Evolutionary conservation across 2,329 filamentous ascomycete genomes (phyloP), one percentile per base, ranked within the genome.

Genomic region (Raffaelea deltoideospora): DNA sequence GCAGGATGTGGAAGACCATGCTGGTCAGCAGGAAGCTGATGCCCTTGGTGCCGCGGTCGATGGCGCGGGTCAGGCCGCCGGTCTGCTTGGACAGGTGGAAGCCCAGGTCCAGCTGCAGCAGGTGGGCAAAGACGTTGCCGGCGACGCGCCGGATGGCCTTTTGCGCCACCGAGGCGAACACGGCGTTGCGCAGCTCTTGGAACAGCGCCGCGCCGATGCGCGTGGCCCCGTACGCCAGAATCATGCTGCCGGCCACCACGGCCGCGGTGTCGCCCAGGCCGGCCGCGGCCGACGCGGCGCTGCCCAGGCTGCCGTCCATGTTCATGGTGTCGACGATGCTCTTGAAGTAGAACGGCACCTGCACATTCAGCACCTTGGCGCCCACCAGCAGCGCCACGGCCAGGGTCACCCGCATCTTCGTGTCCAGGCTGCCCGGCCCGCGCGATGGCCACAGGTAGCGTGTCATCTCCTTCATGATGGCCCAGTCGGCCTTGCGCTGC

Each of bases 281-380:
- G 13, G 28, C 34, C 53, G 94, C 78, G n/a, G n/a, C n/a, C n/a
- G n/a, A n/a, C n/a, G n/a, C n/a, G n/a, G n/a, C n/a, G n/a, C n/a
- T n/a, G n/a, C n/a, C n/a, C n/a, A n/a, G n/a, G n/a, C n/a, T n/a
- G n/a, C n/a, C n/a, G 56, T 98, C 90, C 47, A 98, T 72, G 55
- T 98, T 98, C 85, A 98, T 94, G 17, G 84, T 77, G 57, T 98
- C 92, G 30, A 98, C 84, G 45, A 98, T 96, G 57, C 65, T 87
- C 66, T 96, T 96, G 66, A 98, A 98, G 65, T 95, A 98, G 55
- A 98, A 98, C 0, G 90, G 90, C 33, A 98, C 85, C 62, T 98
- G 86, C 14, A 98, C 90, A 56, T 96, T 98, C 51, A 98, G 66
- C 34, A 93, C 75, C 68, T 98, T 98, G 53, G 86, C 85, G 41